Base-by-base conservation (phyloP, 352 stramenopile genomes). In the Phytophthora multivora region DNA sequence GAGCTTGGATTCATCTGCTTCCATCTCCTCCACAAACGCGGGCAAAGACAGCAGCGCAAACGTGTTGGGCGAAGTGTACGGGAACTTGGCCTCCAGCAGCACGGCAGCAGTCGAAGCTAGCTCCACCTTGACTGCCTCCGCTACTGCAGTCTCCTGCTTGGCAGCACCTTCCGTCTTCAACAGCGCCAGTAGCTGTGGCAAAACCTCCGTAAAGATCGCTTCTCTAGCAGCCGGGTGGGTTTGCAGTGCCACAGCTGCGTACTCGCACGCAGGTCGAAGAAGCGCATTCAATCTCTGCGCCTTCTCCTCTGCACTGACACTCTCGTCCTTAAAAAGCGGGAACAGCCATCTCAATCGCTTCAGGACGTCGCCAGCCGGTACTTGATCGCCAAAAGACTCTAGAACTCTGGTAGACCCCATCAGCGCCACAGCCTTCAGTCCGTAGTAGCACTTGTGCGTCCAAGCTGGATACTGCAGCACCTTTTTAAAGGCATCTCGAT, bases 391-490 rank as follows among this genome's bases (percentile, higher is more conserved):
- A 47, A 93, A 93, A 5, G 80, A 83, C 62, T 93, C 84, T 11
- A 91, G 59, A 16, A 87, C 58, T 40, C 82, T 79, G 5, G 79
- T 91, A 2, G 53, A 71, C 0, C 80, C 84, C 80, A 90, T 91
- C 6, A 90, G 47, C 10, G 82, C 79, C n/a, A 91, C 82, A 39
- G 78, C 68, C 71, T 91, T 69, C 0, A 66, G 45, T 36, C 58
- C 63, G 11, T 57, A 68, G 15, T 46, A 71, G 42, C 63, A 61
- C n/a, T 65, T 59, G 54, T 71, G 47, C 41, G 54, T 66, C 63
- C 84, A 93, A 6, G 55, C 55, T 5, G 81, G 79, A 53, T 82
- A 81, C 41, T 69, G 64, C 42, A 93, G 46, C 28, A 91, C 75
- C 2, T 55, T 73, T 1, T 63, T 58, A 42, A 93, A 93, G 1